Evolutionary conservation across 768 basidiomycete genomes (phyloP), one percentile per base, ranked within the genome.

Genomic region (Lentinus brumalis): DNA sequence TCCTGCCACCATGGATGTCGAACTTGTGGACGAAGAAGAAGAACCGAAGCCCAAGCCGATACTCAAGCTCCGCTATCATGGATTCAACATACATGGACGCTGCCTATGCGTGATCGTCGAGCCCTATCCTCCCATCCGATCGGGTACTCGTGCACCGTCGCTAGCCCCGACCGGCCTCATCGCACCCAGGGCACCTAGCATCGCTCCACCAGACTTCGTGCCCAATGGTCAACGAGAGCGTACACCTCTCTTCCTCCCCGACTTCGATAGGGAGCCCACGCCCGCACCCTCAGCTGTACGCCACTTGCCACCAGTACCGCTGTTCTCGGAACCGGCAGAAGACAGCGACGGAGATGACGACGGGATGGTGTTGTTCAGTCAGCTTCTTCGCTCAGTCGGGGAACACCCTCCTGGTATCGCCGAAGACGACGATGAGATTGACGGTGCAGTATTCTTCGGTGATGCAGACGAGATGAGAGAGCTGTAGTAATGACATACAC

Each of bases 31-130:
- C 52, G 77, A 77, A n/a, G 83, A 86, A 50, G 87, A 88, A 51
- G 87, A 88, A 53, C 87, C 87, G 62, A 76, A 78, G 59, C 70
- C 70, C 65, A 92, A 94, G 66, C 89, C 87, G 12, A 90, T 92
- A 67, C 86, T 89, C 6, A 80, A 83, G 56, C 79, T 94, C 39
- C 81, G 73, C 56, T 94, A 90, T 64, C 81, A 83, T 66, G 88
- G 89, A 12, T 92, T 92, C 72, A 79, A 75, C 54, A 86, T 92
- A 50, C 82, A 83, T 59, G 87, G 86, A 0, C 83, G 85, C 56
- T 92, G 89, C 71, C 80, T 94, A 16, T 92, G 89, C 69, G 81
- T 94, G 39, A 87, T 94, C 26, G 86, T 93, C 15, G 92, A 94
- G 70, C 93, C 92, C 15, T 92, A 86, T 80, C 87, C 89, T 4